Conservation (phyloP, 257 asterid genomes). For the Eucommia ulmoides region DNA sequence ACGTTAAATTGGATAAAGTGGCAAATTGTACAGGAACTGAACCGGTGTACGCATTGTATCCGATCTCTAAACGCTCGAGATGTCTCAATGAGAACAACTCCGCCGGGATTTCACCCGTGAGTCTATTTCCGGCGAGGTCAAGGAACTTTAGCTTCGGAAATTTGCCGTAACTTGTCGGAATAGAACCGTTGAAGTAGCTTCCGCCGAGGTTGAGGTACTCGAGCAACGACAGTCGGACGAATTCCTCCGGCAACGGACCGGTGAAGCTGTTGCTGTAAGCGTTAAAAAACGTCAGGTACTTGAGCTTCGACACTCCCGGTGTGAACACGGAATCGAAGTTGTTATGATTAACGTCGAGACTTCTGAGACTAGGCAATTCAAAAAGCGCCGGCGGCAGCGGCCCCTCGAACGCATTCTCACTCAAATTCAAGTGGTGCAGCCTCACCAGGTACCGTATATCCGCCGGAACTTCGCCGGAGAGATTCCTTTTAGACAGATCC, state of each 20-base stretch:
- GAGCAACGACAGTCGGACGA: conserved; percentile 32
- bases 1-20: conserved; percentile 26
- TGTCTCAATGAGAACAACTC: conserved; percentile 34
- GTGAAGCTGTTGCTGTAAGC: conserved; percentile 72
- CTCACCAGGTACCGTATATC: conserved; percentile 34
- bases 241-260: conserved; percentile 58
- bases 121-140: conserved; percentile 53
- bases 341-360: conserved; percentile 64
- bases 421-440: conserved; percentile 53
- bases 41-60: conserved; percentile 46
- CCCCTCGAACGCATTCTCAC: conserved; percentile 57
- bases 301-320: conserved; percentile 41
- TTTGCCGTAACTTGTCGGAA: conserved; percentile 49
- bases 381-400: conserved; percentile 39
- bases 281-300: conserved; percentile 32
- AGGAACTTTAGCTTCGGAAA: conserved; percentile 32
- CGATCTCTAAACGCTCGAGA: conserved; percentile 61
- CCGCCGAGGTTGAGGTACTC: conserved; percentile 87
- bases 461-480: conserved; percentile 54
- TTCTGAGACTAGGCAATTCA: conserved; percentile 39
- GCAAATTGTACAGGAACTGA: conserved; percentile 44
- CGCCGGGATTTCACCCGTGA: conserved; percentile 48
- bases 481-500: conserved; percentile 63
- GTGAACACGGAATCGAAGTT: conserved; percentile 57
- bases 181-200: conserved; percentile 58